phyloP scores from a whole-genome alignment of 2,329 filamentous ascomycete species.

The Cordyceps fumosorosea region DNA sequence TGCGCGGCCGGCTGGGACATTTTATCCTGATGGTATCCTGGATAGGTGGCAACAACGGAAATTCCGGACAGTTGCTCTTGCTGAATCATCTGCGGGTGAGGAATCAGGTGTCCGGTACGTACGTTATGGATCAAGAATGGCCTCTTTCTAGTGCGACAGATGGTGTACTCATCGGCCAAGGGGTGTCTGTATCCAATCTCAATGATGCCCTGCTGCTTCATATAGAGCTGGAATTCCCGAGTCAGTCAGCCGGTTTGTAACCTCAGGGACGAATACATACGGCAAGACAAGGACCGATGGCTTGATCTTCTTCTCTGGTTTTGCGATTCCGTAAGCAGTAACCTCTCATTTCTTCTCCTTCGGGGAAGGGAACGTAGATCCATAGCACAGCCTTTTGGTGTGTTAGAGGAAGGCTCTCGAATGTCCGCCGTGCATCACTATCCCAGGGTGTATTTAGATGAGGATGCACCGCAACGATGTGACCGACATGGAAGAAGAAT shows the following conservation, averaged over 20 bases:
- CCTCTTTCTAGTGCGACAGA: background rate
- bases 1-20: background rate
- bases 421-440: background rate
- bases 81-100: background rate
- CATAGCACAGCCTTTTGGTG: slow-evolving; percentile 1
- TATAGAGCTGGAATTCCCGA: background rate
- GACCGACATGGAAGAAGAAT: slow-evolving; percentile 2
- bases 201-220: slow-evolving; percentile 4
- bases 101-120: background rate
- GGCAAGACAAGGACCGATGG: background rate
- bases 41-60: background rate
- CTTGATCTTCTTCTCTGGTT: background rate
- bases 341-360: background rate
- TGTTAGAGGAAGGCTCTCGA: background rate
- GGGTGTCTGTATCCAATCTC: slow-evolving; percentile 2
- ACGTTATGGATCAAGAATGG: background rate
- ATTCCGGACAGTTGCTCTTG: background rate
- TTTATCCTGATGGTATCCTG: background rate
- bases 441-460: background rate
- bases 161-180: background rate
- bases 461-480: slow-evolving; percentile 1
- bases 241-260: background rate
- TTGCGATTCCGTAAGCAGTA: slow-evolving; percentile 1
- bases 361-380: slow-evolving; percentile 5
- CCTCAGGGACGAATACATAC: background rate